phyloP scores from a whole-genome alignment of 768 basidiomycete genomes.

The Heimioporus sp. region DNA sequence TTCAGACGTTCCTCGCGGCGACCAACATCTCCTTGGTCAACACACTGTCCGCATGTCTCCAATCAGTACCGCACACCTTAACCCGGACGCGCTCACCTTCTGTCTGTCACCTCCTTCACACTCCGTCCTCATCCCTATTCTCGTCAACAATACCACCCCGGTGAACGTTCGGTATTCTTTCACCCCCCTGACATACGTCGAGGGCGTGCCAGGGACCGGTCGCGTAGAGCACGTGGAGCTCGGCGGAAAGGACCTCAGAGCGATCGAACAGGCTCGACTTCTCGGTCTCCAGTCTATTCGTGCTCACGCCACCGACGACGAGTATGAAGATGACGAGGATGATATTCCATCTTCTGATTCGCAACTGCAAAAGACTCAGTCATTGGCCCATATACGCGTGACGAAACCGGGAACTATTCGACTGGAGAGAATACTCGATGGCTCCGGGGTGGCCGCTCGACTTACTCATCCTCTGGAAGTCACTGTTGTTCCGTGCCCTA shows the following conservation, averaged over 20 bases:
- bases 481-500: slow-evolving; percentile 79
- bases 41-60: slow-evolving; percentile 93
- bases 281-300: slow-evolving; percentile 49
- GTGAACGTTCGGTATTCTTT: slow-evolving; percentile 70
- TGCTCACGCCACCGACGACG: slow-evolving; percentile 51
- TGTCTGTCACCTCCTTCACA: slow-evolving; percentile 59
- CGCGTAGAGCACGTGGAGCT: slow-evolving; percentile 57
- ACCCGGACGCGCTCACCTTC: slow-evolving; percentile 70
- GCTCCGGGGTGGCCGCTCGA: slow-evolving; percentile 68
- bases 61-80: slow-evolving; percentile 88
- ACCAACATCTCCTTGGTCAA: slow-evolving; percentile 73
- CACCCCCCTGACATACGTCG: slow-evolving; percentile 56
- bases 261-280: slow-evolving; percentile 58
- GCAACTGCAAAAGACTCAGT: slow-evolving; percentile 70
- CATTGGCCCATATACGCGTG: slow-evolving; percentile 68
- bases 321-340: slow-evolving; percentile 62
- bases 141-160: slow-evolving; percentile 89
- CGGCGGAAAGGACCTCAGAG: slow-evolving; percentile 60
- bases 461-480: slow-evolving; percentile 63
- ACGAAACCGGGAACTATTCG: slow-evolving; percentile 72
- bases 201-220: slow-evolving; percentile 35
- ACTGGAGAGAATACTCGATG: slow-evolving; percentile 72
- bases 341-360: slow-evolving; percentile 33
- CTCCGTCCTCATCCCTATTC: slow-evolving; percentile 71
- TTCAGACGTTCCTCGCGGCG: slow-evolving; percentile 35